Percentiles rank a stretch among this genome's conserved stretches.
These are phyloP conservation scores for Tylopilus felleus DNA, from an alignment of 768 basidiomycete genomes.

Conservation along the genomic window DNA sequence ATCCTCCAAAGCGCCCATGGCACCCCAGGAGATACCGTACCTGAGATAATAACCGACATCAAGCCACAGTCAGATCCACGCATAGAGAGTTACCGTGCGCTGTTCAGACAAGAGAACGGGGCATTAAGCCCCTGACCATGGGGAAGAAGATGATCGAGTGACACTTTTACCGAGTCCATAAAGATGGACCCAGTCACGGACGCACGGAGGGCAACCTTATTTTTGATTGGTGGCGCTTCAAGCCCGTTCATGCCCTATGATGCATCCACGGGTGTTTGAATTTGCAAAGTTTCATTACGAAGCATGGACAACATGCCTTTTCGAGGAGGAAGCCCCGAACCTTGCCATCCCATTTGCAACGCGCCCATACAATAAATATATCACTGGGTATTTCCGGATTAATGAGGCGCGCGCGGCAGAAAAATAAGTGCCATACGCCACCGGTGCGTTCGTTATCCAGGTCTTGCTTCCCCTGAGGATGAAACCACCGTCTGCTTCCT, in stretches of 20 bases:
- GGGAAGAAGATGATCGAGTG: slow-evolving; percentile 72
- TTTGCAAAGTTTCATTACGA: not conserved
- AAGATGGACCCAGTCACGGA: slow-evolving; percentile 85
- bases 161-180: slow-evolving; percentile 86
- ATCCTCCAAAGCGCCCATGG: slow-evolving; percentile 94
- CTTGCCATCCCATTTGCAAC: slow-evolving; percentile 90
- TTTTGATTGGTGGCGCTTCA: slow-evolving; percentile 82
- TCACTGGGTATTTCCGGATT: slow-evolving; percentile 47
- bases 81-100: slow-evolving; percentile 51
- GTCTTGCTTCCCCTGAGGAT: slow-evolving; percentile 90
- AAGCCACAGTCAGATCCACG: not conserved
- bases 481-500: slow-evolving; percentile 82
- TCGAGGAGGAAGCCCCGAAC: slow-evolving; percentile 89
- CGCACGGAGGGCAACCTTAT: slow-evolving; percentile 88
- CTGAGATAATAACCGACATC: slow-evolving; percentile 30
- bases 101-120: slow-evolving; percentile 92
- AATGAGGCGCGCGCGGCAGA: slow-evolving; percentile 5
- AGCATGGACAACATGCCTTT: slow-evolving; percentile 50
- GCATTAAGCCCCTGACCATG: slow-evolving; percentile 73
- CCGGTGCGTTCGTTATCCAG: slow-evolving; percentile 94
- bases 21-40: slow-evolving; percentile 91
- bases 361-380: slow-evolving; percentile 91
- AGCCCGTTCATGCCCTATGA: slow-evolving; percentile 78
- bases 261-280: not conserved
- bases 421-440: slow-evolving; percentile 56